phyloP scores from a whole-genome alignment of 176 grass and related monocot genomes.

The Paspalum notatum region DNA sequence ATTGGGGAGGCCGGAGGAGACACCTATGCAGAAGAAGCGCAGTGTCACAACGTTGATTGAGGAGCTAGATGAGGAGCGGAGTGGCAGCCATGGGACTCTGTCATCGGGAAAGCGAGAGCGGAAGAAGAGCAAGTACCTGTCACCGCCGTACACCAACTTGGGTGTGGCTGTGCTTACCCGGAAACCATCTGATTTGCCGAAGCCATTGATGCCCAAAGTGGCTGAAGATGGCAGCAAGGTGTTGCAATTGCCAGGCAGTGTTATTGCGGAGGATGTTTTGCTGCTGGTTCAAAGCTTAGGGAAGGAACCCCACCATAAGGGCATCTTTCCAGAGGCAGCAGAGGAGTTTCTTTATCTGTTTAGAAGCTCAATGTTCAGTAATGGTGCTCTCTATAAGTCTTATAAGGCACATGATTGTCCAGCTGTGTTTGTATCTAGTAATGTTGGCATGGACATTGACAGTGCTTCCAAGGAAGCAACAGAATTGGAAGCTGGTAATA shows the following conservation, averaged over 20 bases:
- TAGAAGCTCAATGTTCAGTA: slow-evolving; percentile 48
- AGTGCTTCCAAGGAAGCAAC: background rate
- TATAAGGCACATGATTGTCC: slow-evolving; percentile 30
- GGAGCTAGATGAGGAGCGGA: background rate
- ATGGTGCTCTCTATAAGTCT: slow-evolving; percentile 22
- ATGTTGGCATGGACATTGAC: background rate
- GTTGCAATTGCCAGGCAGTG: background rate
- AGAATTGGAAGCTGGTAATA: background rate
- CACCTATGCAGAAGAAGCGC: slow-evolving; percentile 10
- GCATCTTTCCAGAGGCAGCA: slow-evolving; percentile 19
- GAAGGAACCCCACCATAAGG: slow-evolving; percentile 26
- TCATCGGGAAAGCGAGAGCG: slow-evolving; percentile 54
- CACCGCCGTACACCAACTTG: slow-evolving; percentile 64
- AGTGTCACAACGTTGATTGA: background rate
- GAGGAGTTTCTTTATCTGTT: slow-evolving; percentile 49
- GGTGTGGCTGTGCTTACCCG: background rate
- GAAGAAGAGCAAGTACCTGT: slow-evolving; percentile 93
- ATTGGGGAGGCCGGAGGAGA: slow-evolving; percentile 11
- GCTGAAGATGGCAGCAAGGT: slow-evolving; percentile 23
- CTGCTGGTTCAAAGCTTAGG: slow-evolving; percentile 32
- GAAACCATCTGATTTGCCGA: slow-evolving; percentile 25
- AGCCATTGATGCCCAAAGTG: background rate
- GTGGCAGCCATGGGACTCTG: background rate
- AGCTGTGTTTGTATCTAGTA: background rate
- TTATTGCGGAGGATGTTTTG: slow-evolving; percentile 32